A percentile compares a stretch with the other conserved stretches of the same genome.
Conservation (phyloP, 2,329 filamentous ascomycete genomes). For the Fusarium redolens region DNA sequence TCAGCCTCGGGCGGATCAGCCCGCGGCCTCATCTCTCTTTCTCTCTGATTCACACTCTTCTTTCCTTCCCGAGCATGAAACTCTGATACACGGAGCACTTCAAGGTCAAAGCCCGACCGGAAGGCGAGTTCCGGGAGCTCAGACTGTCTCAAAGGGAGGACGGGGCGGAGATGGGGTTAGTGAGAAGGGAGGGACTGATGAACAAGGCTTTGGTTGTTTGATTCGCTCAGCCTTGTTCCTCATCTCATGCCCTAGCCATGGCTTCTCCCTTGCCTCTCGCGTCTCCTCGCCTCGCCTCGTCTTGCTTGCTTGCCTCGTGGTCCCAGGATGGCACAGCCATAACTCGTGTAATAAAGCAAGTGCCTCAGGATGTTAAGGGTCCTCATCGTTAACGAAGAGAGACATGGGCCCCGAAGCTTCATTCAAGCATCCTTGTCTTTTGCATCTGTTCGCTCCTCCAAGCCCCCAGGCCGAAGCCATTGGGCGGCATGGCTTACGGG, state of each 20-base stretch:
- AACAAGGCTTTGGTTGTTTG: slow-evolving; percentile 38
- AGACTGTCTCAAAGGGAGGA: slow-evolving; percentile 33
- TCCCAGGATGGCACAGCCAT: slow-evolving; percentile 37
- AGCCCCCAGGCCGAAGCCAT: slow-evolving; percentile 31
- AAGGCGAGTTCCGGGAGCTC: slow-evolving; percentile 33
- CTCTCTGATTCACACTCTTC: slow-evolving; percentile 4
- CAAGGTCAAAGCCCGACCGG: slow-evolving; percentile 36
- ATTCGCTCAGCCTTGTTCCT: slow-evolving; percentile 44
- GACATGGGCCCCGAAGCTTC: slow-evolving; percentile 22
- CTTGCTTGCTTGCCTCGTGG: slow-evolving; percentile 41
- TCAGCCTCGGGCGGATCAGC: slow-evolving; percentile 37
- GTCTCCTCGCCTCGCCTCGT: slow-evolving; percentile 36
- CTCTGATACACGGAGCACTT: slow-evolving; percentile 25
- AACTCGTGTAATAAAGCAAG: slow-evolving; percentile 19
- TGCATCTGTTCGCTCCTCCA: slow-evolving; percentile 25
- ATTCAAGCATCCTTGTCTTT: slow-evolving; percentile 23
- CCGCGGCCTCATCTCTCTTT: slow-evolving; percentile 18
- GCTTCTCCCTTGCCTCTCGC: slow-evolving; percentile 30
- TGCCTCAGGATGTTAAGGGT: slow-evolving; percentile 29
- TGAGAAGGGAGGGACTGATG: slow-evolving; percentile 25
- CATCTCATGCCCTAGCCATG: slow-evolving; percentile 21
- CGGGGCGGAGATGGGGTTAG: slow-evolving; percentile 30
- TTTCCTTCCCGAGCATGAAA: slow-evolving; percentile 13
- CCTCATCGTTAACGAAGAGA: slow-evolving; percentile 23
- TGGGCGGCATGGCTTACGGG: slow-evolving; percentile 33